Percentiles rank a stretch among this genome's conserved stretches.
These are phyloP conservation scores for Auricularia sp. DNA, from an alignment of 768 basidiomycete species.

Conservation along the genomic window DNA sequence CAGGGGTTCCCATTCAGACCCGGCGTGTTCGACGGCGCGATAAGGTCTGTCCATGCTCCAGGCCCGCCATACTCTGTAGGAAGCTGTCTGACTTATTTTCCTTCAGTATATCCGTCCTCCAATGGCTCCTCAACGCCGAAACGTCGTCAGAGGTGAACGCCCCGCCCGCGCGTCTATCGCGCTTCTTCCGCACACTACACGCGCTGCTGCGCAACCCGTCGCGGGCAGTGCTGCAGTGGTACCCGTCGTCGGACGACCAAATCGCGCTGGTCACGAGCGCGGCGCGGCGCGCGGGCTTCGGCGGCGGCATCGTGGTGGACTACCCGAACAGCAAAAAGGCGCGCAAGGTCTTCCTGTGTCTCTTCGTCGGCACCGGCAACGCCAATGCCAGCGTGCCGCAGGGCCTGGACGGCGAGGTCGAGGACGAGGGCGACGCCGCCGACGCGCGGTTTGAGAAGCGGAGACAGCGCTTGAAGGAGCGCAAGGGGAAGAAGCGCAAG, in stretches of 20 bases:
- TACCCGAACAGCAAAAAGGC: conserved; percentile 97
- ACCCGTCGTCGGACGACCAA: conserved; percentile 72
- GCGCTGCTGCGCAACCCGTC: conserved; percentile 79
- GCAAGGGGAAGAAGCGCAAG: conserved; percentile 59
- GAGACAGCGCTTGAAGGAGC: conserved; percentile 47
- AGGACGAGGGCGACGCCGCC: conserved; percentile 37
- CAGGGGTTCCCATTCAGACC: conserved; percentile 97
- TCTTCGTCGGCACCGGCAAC: conserved; percentile 79
- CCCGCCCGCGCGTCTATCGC: conserved; percentile 72
- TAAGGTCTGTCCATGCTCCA: conserved; percentile 52
- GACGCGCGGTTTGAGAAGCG: conserved; percentile 68
- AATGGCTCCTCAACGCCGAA: conserved; percentile 97
- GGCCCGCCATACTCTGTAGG: no score
- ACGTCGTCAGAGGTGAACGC: conserved; percentile 83
- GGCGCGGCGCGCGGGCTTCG: conserved; percentile 92
- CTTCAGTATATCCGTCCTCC: conserved; percentile 88
- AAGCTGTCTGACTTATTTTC: not conserved
- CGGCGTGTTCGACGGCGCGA: conserved; percentile 95
- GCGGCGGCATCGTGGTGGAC: conserved; percentile 92
- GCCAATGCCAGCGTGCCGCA: conserved; percentile 49
- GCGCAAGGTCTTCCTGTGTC: conserved; percentile 85
- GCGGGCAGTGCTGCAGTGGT: conserved; percentile 69
- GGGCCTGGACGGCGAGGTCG: conserved; percentile 61
- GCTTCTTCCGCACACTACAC: conserved; percentile 89
- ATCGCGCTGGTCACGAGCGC: conserved; percentile 88